phyloP scores from a whole-genome alignment of 176 grass and related monocot genomes.

The Leersia perrieri region DNA sequence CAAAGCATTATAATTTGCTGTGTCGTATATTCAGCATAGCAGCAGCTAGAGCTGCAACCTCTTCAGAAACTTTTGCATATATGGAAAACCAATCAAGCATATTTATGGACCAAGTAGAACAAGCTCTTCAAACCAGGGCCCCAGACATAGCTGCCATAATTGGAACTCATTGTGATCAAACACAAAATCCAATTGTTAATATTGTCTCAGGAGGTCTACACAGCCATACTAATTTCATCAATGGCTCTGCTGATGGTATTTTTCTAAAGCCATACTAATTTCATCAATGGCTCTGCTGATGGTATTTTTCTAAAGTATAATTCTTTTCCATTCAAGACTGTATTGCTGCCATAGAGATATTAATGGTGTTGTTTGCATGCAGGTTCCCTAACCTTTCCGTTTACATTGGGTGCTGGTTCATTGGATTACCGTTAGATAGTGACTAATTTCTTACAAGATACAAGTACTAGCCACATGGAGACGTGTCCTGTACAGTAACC shows the following conservation, averaged over 20 bases:
- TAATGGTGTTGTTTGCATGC: slow-evolving; percentile 40
- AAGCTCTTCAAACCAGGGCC: slow-evolving; percentile 57
- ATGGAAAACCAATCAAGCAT: slow-evolving; percentile 65
- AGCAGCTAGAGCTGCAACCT: slow-evolving; percentile 61
- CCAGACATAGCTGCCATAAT: slow-evolving; percentile 57
- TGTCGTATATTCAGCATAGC: slow-evolving; percentile 75
- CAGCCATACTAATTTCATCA: slow-evolving; percentile 63
- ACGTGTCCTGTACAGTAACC: not conserved
- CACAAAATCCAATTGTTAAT: slow-evolving; percentile 67
- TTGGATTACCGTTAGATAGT: slow-evolving; percentile 60
- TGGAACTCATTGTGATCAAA: slow-evolving; percentile 33
- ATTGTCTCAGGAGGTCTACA: slow-evolving; percentile 60
- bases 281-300: slow-evolving; percentile 51
- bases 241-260: slow-evolving; percentile 61
- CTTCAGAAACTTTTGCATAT: slow-evolving; percentile 53
- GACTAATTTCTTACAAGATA: slow-evolving; percentile 22
- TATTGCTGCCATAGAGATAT: not conserved
- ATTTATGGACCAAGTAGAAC: slow-evolving; percentile 73
- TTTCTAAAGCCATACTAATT: slow-evolving; percentile 57
- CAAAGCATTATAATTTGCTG: slow-evolving; percentile 52
- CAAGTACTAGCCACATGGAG: not conserved
- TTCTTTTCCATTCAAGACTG: not conserved
- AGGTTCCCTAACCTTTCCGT: slow-evolving; percentile 76
- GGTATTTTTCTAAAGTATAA: slow-evolving; percentile 50
- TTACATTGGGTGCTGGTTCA: slow-evolving; percentile 55